phyloP scores from a whole-genome alignment of 139 green algal species.

The Picochlorum costavermella region DNA sequence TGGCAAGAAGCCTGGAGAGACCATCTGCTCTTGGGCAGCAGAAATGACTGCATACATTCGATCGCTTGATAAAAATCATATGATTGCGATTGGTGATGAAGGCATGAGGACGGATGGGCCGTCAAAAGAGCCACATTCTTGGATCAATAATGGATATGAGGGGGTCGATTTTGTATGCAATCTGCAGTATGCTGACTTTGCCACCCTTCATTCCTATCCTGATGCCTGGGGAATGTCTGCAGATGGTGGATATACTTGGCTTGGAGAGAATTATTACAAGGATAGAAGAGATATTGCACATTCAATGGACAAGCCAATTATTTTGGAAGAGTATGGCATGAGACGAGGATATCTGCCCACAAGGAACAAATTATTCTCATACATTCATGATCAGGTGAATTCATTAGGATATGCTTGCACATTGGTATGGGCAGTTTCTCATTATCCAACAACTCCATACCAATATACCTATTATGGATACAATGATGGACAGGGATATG shows the following conservation, averaged over 20 bases:
- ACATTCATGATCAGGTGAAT: background rate
- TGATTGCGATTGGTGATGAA: slow-evolving; percentile 31
- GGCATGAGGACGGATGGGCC: slow-evolving; percentile 21
- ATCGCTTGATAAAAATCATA: slow-evolving; percentile 25
- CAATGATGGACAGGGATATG: slow-evolving; percentile 12
- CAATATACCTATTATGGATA: background rate
- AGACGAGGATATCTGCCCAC: slow-evolving; percentile 9
- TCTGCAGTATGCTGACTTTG: slow-evolving; percentile 17
- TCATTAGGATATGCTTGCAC: slow-evolving; percentile 8
- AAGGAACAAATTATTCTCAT: slow-evolving; percentile 5
- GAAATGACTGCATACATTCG: slow-evolving; percentile 21
- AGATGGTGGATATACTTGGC: slow-evolving; percentile 1
- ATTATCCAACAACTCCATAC: background rate
- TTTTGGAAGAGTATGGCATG: slow-evolving; percentile 41
- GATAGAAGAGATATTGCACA: slow-evolving; percentile 25
- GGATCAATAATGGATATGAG: slow-evolving; percentile 20
- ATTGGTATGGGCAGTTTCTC: slow-evolving; percentile 10
- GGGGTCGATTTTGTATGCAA: slow-evolving; percentile 32
- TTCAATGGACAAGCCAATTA: slow-evolving; percentile 27
- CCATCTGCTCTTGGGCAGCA: slow-evolving; percentile 23
- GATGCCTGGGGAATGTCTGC: slow-evolving; percentile 18
- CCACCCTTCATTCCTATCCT: slow-evolving; percentile 36
- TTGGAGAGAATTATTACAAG: slow-evolving; percentile 4
- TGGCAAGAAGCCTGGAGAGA: slow-evolving; percentile 4
- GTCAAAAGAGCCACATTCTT: slow-evolving; percentile 1